Evolutionary conservation across 176 grass and related monocot genomes (phyloP).

Genomic region (Triticum dicoccoides): DNA sequence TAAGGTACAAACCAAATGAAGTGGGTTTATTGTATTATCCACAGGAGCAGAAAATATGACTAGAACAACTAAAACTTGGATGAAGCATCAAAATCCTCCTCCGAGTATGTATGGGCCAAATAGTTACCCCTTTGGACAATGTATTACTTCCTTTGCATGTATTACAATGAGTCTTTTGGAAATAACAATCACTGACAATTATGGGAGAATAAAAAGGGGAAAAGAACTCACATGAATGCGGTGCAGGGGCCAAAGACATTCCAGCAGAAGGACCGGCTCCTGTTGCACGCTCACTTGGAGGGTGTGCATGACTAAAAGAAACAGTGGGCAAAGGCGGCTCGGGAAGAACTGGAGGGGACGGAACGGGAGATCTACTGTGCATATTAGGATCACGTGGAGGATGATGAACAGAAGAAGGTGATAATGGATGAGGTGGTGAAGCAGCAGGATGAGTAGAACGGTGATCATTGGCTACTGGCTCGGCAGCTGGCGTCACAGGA

Average conservation of each 20-base stretch:
- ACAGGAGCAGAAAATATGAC: background rate
- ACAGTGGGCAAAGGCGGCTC: conserved; percentile 34
- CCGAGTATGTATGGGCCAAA: background rate
- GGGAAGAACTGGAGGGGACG: conserved; percentile 27
- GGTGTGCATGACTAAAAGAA: conserved; percentile 48
- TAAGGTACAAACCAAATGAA: background rate
- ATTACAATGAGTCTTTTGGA: background rate
- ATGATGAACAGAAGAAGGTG: conserved; percentile 18
- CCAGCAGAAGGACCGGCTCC: conserved; percentile 23
- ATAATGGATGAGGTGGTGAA: conserved; percentile 29
- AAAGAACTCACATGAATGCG: conserved; percentile 45
- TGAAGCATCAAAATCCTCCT: background rate
- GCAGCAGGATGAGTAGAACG: conserved; percentile 31
- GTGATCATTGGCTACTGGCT: conserved; percentile 38
- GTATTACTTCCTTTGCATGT: background rate
- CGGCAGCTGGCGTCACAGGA: conserved; percentile 35
- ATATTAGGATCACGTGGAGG: conserved; percentile 23
- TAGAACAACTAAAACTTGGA: background rate
- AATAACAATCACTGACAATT: background rate
- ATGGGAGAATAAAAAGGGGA: background rate
- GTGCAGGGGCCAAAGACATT: conserved; percentile 37
- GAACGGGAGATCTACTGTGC: conserved; percentile 17
- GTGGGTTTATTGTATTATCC: background rate
- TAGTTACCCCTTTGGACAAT: background rate
- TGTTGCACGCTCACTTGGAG: conserved; percentile 35